Base-by-base conservation (phyloP, 495 filamentous ascomycete species). In the Parathielavia appendiculata region DNA sequence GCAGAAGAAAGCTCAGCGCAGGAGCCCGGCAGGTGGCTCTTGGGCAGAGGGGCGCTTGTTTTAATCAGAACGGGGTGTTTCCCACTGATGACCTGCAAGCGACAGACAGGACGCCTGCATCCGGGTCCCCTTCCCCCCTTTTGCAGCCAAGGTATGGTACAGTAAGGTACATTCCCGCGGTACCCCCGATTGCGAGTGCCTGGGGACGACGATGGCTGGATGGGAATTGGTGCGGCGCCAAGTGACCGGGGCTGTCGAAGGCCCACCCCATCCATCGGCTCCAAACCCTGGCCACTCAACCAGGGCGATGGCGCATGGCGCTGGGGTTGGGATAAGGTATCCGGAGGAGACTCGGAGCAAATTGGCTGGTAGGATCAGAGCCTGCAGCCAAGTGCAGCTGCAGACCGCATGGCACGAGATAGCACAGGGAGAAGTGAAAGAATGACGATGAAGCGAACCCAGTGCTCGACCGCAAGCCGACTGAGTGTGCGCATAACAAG, bases 151-250 rank as follows among this genome's bases (percentile, higher is more conserved):
- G 54, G 62, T 68, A 64, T 6, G 6, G 26, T 30, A 30, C 67
- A 59, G 14, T 30, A 40, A 61, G 59, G 65, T 68, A 69, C 66
- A 57, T 58, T 19, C n/a, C 45, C 44, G 23, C 51, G 45, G 50
- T 44, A 44, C 48, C 54, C 23, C 57, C 38, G 36, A 43, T 56
- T 50, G 63, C 57, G 40, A 58, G 61, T 60, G 52, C 50, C 46
- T 40, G 53, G 67, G 59, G 46, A 58, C 51, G 59, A 53, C 54
- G 17, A 16, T 49, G 26, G 64, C 60, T 57, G 61, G 55, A 61
- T 54, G 58, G 56, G 52, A 63, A 63, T 60, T 57, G 62, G 64
- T 58, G 55, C 56, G 51, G 41, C 49, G 35, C 52, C 58, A 66
- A 47, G 38, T 54, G 66, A 60, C 51, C 49, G 58, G 60, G 61